Evolutionary conservation across 2,329 filamentous ascomycete genomes (phyloP), one percentile per base, ranked within the genome.

Genomic region (Exophiala dermatitidis): DNA sequence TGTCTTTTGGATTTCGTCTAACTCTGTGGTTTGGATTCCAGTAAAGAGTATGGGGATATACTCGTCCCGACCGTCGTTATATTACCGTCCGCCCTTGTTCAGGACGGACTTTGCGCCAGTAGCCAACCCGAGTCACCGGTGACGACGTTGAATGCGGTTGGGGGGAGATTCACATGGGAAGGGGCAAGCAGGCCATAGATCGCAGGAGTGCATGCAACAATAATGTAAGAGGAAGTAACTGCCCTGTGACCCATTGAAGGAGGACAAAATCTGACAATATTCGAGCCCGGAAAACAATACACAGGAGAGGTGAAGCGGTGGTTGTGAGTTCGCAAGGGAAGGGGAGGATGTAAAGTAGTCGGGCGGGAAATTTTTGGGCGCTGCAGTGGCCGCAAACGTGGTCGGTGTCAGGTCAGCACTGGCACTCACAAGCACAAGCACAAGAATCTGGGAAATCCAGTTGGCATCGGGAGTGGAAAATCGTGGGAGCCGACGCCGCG

Each of bases 71-170:
- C 37, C 9, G 47, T 41, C 12, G 37, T 32, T 46, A 63, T 68
- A 66, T 74, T 74, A 74, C 71, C 72, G 73, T 75, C 73, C 73
- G 73, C 70, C 72, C 72, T 69, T 54, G 56, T 70, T 74, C 71
- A 75, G 72, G 73, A 74, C 73, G 73, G 73, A 76, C 72, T 68
- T 62, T 66, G 64, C 63, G 70, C 72, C 72, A 68, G 68, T 74
- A 74, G 63, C 70, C 73, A 74, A 63, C 68, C 63, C 67, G 71
- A 67, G 31, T 48, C 10, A 42, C 29, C 44, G 45, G 45, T 28
- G 40, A 40, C 47, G 31, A 52, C 38, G 12, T 12, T 30, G 9
- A 30, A 31, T 37, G 52, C 48, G 54, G 44, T 31, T 43, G 48
- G 47, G 31, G 46, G 48, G 30, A 46, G 46, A 29, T 46, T 54